Percentiles rank a stretch among this genome's conserved stretches.
These are phyloP conservation scores for Colletotrichum spaethianum DNA, from an alignment of 2,329 filamentous ascomycete species.

Conservation along the genomic window DNA sequence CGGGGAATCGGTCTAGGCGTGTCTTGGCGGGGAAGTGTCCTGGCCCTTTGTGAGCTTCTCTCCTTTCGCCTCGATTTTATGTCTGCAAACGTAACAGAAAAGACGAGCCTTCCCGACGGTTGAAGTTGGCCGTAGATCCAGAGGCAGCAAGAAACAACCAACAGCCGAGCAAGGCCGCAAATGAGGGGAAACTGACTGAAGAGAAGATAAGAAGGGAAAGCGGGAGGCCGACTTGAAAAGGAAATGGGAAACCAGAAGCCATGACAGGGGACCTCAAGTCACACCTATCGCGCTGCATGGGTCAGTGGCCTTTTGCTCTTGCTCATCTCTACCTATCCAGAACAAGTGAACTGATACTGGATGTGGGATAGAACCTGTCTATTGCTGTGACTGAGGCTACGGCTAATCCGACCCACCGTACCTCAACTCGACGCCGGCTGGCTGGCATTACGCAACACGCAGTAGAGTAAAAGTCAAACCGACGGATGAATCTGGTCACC, in stretches of 20 bases:
- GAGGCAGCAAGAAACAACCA: background rate
- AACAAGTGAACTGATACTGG: background rate
- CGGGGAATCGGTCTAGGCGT: conserved; percentile 19
- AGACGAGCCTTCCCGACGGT: background rate
- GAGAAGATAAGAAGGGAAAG: conserved; percentile 2
- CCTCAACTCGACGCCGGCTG: background rate
- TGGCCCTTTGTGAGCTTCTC: background rate
- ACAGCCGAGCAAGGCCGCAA: background rate
- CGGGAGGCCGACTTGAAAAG: conserved; percentile 1
- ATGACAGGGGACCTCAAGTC: background rate
- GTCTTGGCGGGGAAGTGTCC: conserved; percentile 15
- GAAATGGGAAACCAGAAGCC: background rate
- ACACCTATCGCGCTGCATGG: background rate
- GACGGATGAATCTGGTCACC: too few species aligned
- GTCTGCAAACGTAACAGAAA: background rate
- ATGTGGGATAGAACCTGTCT: background rate
- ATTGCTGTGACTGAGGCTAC: background rate
- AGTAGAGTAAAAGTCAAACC: too few species aligned
- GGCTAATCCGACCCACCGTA: background rate
- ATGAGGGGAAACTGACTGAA: background rate
- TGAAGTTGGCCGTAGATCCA: background rate
- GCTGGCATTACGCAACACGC: too few species aligned
- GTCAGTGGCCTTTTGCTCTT: background rate
- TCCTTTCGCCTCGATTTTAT: background rate
- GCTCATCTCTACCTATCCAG: too few species aligned